Evolutionary conservation across 257 asterid genomes (phyloP).

Genomic region (Nicotiana sylvestris): DNA sequence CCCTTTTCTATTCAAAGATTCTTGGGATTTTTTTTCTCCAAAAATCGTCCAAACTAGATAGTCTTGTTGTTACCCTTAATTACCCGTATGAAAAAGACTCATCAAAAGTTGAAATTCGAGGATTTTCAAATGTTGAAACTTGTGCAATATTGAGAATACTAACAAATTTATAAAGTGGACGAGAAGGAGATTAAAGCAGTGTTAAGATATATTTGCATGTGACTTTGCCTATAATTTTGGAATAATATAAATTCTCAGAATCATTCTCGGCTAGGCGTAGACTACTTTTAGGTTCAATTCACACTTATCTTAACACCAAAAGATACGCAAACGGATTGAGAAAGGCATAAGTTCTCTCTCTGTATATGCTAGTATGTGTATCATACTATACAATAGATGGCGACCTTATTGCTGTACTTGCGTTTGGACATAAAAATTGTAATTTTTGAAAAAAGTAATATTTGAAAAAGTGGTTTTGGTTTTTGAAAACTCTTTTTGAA

Average conservation of each 20-base stretch:
- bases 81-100: not conserved
- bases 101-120: not conserved
- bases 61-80: not conserved
- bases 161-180: no score
- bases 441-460: no score
- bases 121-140: not conserved
- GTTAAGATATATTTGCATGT: not conserved
- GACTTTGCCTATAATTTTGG: not conserved
- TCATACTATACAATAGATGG: not conserved
- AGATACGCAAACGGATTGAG: no score
- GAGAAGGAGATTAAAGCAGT: not conserved
- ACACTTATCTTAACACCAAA: no score
- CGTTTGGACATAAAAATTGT: no score
- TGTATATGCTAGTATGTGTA: no score
- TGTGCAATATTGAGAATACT: no score
- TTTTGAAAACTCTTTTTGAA: no score
- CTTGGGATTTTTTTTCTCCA: not conserved
- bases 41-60: not conserved
- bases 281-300: no score
- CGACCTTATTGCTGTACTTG: not conserved
- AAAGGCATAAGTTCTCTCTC: no score
- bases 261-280: not conserved
- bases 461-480: no score
- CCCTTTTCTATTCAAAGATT: not conserved
- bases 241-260: not conserved